Percentiles rank a stretch among this genome's conserved stretches.
Evolutionary conservation across 1,284 basidiomycete genomes (phyloP).

Genomic region (Cutaneotrichosporon sp.): DNA sequence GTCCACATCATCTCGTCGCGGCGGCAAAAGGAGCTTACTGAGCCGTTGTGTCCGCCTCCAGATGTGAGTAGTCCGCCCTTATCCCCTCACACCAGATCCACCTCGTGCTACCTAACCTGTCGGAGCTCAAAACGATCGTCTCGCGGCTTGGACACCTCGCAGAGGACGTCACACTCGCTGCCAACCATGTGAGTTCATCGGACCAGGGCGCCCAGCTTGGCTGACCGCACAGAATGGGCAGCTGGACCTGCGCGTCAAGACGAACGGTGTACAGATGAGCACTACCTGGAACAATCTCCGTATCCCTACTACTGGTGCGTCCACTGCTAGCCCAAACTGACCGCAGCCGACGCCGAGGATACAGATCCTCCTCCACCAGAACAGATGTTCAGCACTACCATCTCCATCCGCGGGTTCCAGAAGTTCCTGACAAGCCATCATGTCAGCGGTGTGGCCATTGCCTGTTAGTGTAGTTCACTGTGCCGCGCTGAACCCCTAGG

Average conservation of each 20-base stretch:
- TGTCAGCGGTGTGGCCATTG: slow-evolving; percentile 81
- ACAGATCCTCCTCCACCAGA: slow-evolving; percentile 55
- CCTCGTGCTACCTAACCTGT: slow-evolving; percentile 72
- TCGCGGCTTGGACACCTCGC: slow-evolving; percentile 73
- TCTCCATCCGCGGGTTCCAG: slow-evolving; percentile 72
- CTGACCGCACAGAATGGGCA: slow-evolving; percentile 39
- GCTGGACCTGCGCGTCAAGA: slow-evolving; percentile 63
- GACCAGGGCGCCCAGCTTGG: slow-evolving; percentile 10
- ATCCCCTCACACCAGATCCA: slow-evolving; percentile 61
- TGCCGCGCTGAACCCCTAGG: slow-evolving; percentile 56
- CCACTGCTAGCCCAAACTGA: neutral
- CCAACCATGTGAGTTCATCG: slow-evolving; percentile 36
- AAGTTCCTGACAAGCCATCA: slow-evolving; percentile 81
- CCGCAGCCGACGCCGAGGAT: neutral
- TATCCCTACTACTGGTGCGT: slow-evolving; percentile 67
- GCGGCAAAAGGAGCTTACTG: slow-evolving; percentile 69
- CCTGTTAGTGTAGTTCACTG: slow-evolving; percentile 60
- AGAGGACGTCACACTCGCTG: slow-evolving; percentile 65
- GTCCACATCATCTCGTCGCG: slow-evolving; percentile 67
- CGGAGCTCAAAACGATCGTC: slow-evolving; percentile 73
- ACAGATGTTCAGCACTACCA: slow-evolving; percentile 64
- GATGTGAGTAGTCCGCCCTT: slow-evolving; percentile 60
- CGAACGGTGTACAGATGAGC: slow-evolving; percentile 69
- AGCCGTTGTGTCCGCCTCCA: slow-evolving; percentile 83
- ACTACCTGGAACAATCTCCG: slow-evolving; percentile 74